These are phyloP conservation scores for Diaporthe humulicola DNA, from an alignment of 2,329 filamentous ascomycete species.

Conservation along the genomic window DNA sequence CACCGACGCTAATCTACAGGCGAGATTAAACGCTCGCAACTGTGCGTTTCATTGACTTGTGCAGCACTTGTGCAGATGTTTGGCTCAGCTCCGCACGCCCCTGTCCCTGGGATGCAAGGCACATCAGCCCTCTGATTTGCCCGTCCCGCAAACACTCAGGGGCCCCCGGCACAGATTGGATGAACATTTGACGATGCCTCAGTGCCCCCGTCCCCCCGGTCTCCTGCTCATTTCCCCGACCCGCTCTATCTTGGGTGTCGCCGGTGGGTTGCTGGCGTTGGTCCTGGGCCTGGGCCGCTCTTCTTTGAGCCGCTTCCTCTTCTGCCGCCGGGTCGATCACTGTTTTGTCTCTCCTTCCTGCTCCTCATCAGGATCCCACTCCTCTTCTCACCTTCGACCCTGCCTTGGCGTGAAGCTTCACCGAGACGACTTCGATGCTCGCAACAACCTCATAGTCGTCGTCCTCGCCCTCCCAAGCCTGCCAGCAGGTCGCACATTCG, in stretches of 20 bases:
- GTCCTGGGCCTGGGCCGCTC: slow-evolving; percentile 33
- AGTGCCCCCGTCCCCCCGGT: slow-evolving; percentile 36
- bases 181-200: slow-evolving; percentile 37
- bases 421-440: slow-evolving; percentile 38
- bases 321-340: slow-evolving; percentile 37
- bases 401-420: slow-evolving; percentile 40
- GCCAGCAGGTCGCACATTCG: slow-evolving; percentile 71
- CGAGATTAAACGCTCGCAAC: slow-evolving; percentile 38
- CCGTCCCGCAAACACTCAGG: slow-evolving; percentile 32
- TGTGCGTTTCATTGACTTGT: slow-evolving; percentile 35
- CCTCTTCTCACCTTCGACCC: slow-evolving; percentile 38
- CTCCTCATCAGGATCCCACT: slow-evolving; percentile 37
- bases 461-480: slow-evolving; percentile 54
- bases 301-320: slow-evolving; percentile 36
- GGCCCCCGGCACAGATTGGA: slow-evolving; percentile 36
- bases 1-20: slow-evolving; percentile 39
- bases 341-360: slow-evolving; percentile 38
- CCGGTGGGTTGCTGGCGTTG: slow-evolving; percentile 32
- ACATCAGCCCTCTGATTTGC: slow-evolving; percentile 39
- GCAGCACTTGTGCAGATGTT: slow-evolving; percentile 35
- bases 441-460: slow-evolving; percentile 27
- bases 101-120: slow-evolving; percentile 37
- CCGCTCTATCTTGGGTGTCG: slow-evolving; percentile 29
- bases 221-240: slow-evolving; percentile 40
- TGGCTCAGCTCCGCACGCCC: slow-evolving; percentile 35